Evolutionary conservation across 495 filamentous ascomycete genomes (phyloP), one percentile per base, ranked within the genome.

Genomic region (Neurospora cerealis): DNA sequence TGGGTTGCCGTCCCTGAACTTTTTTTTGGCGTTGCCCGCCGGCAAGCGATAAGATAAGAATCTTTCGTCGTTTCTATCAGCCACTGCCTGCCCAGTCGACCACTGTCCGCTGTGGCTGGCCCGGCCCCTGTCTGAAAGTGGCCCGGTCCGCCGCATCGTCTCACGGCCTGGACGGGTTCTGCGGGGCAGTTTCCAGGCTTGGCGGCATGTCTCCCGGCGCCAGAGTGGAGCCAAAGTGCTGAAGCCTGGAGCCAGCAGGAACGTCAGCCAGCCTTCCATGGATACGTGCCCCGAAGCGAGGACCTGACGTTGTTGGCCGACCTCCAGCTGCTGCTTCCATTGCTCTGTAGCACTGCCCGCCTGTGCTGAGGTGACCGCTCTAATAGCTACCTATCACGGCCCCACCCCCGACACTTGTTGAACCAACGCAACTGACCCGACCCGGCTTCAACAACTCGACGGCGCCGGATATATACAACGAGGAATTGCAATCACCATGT

Each of bases 401-500:
- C 28, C 54, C 54, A 66, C 54, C 54, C 54, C 54, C 54, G 54
- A 66, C 54, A 66, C 28, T 66, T 66, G 54, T 60, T 60, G 21
- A 66, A 66, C 71, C 76, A 76, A 46, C 54, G 54, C 54, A 66
- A 66, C 54, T 66, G 54, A 32, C 54, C 54, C 28, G 28, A 66
- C 28, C 54, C 54, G 54, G 54, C 54, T 62, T 34, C 54, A 39
- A 21, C 54, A 74, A 46, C 41, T 71, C 42, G 46, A 72, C 69
- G 60, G 36, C 60, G 9, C 38, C 34, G 41, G 62, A 42, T 40
- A 75, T 66, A 66, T 19, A 66, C 46, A 54, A 48, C 13, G 34
- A 73, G 34, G 41, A 70, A 42, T 54, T 13, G 17, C 46, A 48
- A 73, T 72, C 84, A 90, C 78, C 76, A 98, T 98, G 96, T 89